Evolutionary conservation across 1,139 yeast genomes (phyloP).

Genomic region (Groenewaldozyma auringiensis): DNA sequence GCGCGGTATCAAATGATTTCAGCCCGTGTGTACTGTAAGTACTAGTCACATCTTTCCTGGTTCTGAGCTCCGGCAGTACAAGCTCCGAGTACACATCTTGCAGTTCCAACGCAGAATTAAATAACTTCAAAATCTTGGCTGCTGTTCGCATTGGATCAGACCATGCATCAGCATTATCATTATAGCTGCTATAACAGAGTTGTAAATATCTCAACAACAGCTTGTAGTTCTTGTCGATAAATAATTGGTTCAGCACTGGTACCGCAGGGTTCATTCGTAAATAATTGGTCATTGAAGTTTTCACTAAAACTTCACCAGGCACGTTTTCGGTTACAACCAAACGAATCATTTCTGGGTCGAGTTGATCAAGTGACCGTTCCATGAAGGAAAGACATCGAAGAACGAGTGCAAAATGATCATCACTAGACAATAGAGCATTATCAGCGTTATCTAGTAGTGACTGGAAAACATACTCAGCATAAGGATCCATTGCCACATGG

Average conservation of each 20-base stretch:
- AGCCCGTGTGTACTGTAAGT: constrained; percentile 55
- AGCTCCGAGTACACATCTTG: constrained; percentile 39
- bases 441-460: constrained; percentile 47
- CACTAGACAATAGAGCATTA: constrained; percentile 25
- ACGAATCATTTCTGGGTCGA: constrained; percentile 57
- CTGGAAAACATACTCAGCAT: constrained; percentile 60
- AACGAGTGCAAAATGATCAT: constrained; percentile 45
- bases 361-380: constrained; percentile 44
- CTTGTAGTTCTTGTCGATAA: constrained; percentile 49
- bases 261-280: constrained; percentile 60
- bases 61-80: constrained; percentile 19
- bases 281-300: constrained; percentile 30
- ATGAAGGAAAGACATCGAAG: constrained; percentile 46
- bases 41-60: constrained; percentile 19
- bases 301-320: constrained; percentile 29
- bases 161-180: constrained; percentile 29
- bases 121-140: constrained; percentile 32
- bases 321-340: constrained; percentile 21
- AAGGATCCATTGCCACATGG: constrained; percentile 69
- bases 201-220: constrained; percentile 49
- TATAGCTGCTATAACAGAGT: constrained; percentile 40
- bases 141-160: constrained; percentile 23
- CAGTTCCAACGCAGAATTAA: constrained; percentile 44
- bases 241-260: constrained; percentile 53
- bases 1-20: constrained; percentile 59